Percentiles rank a stretch among this genome's conserved stretches.
Evolutionary conservation across 441 rosid genomes (phyloP).

Genomic region (Erodium chrysanthum): DNA sequence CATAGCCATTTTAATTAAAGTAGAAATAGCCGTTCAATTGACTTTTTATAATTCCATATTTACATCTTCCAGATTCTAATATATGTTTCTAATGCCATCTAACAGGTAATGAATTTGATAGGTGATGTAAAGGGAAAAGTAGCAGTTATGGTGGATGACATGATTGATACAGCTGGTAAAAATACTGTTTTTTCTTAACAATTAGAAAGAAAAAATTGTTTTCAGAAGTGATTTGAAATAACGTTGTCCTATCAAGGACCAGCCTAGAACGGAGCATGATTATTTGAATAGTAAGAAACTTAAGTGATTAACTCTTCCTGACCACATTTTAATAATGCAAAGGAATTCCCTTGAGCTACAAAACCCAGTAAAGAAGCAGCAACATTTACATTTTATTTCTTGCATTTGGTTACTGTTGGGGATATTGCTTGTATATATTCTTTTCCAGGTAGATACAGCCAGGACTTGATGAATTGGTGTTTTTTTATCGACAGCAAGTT

Average conservation of each 20-base stretch:
- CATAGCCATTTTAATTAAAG: neutral
- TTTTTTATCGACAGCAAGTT: no score
- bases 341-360: neutral
- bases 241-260: no score
- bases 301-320: neutral
- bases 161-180: conserved; percentile 96
- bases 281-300: neutral
- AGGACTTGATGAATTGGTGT: no score
- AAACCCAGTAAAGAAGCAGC: neutral
- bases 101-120: conserved; percentile 86
- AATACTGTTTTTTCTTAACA: neutral
- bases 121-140: conserved; percentile 94
- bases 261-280: no score
- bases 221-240: no score
- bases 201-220: neutral
- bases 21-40: neutral
- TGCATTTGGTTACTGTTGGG: neutral
- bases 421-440: neutral
- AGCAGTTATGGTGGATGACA: conserved; percentile 94
- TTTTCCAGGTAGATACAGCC: neutral
- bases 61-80: neutral
- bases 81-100: conserved; percentile 7
- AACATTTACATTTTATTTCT: neutral
- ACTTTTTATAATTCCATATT: neutral
- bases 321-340: neutral